Evolutionary conservation across 148 eudicot genomes (phyloP).

Genomic region (Arctostaphylos glauca): DNA sequence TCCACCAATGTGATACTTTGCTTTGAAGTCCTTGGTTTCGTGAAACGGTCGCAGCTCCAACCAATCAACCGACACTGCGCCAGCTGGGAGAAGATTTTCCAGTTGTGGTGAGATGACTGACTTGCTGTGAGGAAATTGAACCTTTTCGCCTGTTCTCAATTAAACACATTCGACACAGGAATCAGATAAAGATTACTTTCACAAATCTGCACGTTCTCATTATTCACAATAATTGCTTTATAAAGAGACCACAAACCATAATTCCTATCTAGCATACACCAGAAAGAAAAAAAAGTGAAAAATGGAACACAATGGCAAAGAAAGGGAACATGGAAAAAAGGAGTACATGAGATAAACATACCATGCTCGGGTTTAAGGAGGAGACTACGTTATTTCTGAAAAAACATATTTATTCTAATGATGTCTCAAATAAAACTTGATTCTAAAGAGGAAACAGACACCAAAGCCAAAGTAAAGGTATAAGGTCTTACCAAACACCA

Average conservation of each 20-base stretch:
- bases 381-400: no score
- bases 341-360: neutral
- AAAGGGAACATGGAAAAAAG: neutral
- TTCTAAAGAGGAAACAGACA: no score
- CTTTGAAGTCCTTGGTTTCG: conserved; percentile 25
- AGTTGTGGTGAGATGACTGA: conserved; percentile 28
- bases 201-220: neutral
- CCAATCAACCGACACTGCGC: conserved; percentile 30
- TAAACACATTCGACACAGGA: neutral
- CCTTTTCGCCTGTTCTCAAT: neutral
- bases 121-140: conserved; percentile 1
- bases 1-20: conserved; percentile 24
- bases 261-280: neutral
- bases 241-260: no score
- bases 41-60: conserved; percentile 29
- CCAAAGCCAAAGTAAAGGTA: no score
- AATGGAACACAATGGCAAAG: neutral
- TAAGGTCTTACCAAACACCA: no score
- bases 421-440: no score
- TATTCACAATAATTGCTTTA: no score
- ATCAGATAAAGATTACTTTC: neutral
- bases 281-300: neutral
- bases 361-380: neutral
- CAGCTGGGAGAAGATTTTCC: conserved; percentile 39
- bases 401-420: no score